These are phyloP conservation scores for Nadsonia fulvescens DNA, from an alignment of 805 yeast species.

Conservation along the genomic window DNA sequence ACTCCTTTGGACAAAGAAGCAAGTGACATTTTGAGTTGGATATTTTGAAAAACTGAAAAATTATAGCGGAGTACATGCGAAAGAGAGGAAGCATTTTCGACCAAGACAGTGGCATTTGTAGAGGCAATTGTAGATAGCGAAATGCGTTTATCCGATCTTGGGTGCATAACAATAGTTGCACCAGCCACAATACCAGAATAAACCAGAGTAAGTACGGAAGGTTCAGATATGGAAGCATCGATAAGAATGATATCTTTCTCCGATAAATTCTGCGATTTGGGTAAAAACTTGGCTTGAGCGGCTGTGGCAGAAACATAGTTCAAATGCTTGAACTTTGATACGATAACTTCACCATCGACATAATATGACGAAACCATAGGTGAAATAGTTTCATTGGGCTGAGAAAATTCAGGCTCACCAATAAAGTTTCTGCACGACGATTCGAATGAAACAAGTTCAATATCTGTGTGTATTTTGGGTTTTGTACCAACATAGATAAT, in stretches of 20 bases:
- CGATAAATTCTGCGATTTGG: conserved; percentile 15
- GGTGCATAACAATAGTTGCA: conserved; percentile 12
- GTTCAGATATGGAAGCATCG: conserved; percentile 14
- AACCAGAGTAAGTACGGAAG: conserved; percentile 13
- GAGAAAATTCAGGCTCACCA: neutral
- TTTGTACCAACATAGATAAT: too few relatives aligned
- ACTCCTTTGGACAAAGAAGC: conserved; percentile 14
- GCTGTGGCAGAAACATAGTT: conserved; percentile 20
- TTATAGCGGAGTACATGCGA: too few relatives aligned
- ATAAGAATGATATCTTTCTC: conserved; percentile 15
- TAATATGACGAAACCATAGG: conserved; percentile 4
- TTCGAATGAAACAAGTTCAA: neutral
- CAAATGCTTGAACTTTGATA: conserved; percentile 7
- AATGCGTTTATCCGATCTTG: conserved; percentile 16
- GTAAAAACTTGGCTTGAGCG: conserved; percentile 19
- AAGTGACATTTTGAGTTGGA: conserved; percentile 4
- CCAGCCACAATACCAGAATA: conserved; percentile 17
- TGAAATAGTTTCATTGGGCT: conserved; percentile 2
- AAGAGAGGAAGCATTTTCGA: conserved; percentile 11
- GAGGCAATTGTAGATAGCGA: conserved; percentile 10
- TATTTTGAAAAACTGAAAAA: too few relatives aligned
- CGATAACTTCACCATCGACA: conserved; percentile 1
- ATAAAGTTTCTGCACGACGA: neutral
- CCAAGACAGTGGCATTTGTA: conserved; percentile 13
- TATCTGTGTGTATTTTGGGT: too few relatives aligned